phyloP scores from a whole-genome alignment of 495 filamentous ascomycete genomes.

The Aspergillus nanangensis region DNA sequence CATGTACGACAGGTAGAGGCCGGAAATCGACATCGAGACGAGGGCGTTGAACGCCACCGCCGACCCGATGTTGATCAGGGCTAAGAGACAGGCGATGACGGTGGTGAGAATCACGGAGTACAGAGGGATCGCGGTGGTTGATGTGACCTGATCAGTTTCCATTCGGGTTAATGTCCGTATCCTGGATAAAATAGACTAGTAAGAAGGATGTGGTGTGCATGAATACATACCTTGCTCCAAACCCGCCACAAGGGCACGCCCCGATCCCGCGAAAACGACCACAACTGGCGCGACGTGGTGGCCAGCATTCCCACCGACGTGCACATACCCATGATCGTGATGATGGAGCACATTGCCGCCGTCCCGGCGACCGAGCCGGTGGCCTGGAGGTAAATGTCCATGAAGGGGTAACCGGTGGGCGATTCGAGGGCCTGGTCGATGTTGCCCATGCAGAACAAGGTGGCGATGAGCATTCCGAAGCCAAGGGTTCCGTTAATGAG shows the following conservation, averaged over 20 bases:
- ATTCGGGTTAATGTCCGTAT: not conserved
- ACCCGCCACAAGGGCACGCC: slow-evolving; percentile 43
- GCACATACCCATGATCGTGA: slow-evolving; percentile 37
- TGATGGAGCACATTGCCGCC: slow-evolving; percentile 38
- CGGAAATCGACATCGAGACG: slow-evolving; percentile 37
- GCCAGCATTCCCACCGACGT: slow-evolving; percentile 43
- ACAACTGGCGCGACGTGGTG: slow-evolving; percentile 48
- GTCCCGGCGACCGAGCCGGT: slow-evolving; percentile 38
- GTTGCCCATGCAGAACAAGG: slow-evolving; percentile 46
- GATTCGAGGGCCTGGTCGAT: slow-evolving; percentile 29
- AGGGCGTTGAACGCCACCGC: slow-evolving; percentile 43
- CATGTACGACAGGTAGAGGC: slow-evolving; percentile 42
- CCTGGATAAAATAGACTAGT: not conserved
- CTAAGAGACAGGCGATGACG: slow-evolving; percentile 31
- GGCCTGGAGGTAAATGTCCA: slow-evolving; percentile 45
- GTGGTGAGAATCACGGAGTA: slow-evolving; percentile 36
- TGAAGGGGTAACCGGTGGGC: slow-evolving; percentile 43
- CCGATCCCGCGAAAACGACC: slow-evolving; percentile 52
- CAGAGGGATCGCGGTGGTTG: slow-evolving; percentile 30
- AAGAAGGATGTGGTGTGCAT: not conserved
- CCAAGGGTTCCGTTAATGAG: slow-evolving; percentile 46
- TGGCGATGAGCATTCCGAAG: slow-evolving; percentile 45
- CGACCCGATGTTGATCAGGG: slow-evolving; percentile 44
- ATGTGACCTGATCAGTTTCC: slow-evolving; percentile 21
- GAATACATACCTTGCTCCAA: slow-evolving; percentile 35